Conservation (phyloP, 2,329 filamentous ascomycete species). For the Thelonectria discophora region DNA sequence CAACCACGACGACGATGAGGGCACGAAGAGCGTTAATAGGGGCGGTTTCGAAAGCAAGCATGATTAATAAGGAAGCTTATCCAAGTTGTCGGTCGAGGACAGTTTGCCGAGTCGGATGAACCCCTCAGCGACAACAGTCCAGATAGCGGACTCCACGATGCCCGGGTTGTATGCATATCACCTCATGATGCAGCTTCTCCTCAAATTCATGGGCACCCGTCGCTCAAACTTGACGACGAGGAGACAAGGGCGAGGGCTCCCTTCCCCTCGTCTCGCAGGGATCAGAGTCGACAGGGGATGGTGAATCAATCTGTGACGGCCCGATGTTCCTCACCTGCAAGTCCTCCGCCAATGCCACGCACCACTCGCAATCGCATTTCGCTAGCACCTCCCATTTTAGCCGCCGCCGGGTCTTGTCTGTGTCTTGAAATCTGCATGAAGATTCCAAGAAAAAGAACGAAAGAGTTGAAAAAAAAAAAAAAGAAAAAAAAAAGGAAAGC, state of each 20-base stretch:
- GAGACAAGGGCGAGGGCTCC: neutral
- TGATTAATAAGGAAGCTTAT: too few relatives aligned
- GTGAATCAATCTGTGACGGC: slow-evolving; percentile 36
- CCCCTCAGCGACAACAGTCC: slow-evolving; percentile 2
- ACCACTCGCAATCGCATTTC: slow-evolving; percentile 12
- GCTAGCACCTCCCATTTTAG: slow-evolving; percentile 13
- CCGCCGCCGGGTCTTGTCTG: slow-evolving; percentile 9
- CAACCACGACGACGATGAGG: neutral
- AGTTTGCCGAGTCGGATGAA: neutral
- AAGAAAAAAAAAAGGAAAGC: neutral
- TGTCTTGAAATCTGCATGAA: slow-evolving; percentile 17
- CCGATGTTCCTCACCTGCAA: slow-evolving; percentile 31
- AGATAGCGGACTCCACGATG: slow-evolving; percentile 8
- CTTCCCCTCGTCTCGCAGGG: neutral
- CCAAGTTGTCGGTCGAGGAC: too few relatives aligned
- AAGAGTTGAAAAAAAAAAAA: neutral
- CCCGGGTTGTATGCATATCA: neutral
- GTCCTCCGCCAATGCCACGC: slow-evolving; percentile 21
- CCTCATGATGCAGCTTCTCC: slow-evolving; percentile 17
- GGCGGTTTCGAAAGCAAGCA: too few relatives aligned
- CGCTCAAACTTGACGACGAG: slow-evolving; percentile 8
- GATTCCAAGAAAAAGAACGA: neutral
- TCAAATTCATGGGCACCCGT: neutral
- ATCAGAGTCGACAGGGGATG: slow-evolving; percentile 1
- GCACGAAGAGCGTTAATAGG: neutral